phyloP scores from a whole-genome alignment of 2,329 filamentous ascomycete genomes.

The Fusarium sp. region DNA sequence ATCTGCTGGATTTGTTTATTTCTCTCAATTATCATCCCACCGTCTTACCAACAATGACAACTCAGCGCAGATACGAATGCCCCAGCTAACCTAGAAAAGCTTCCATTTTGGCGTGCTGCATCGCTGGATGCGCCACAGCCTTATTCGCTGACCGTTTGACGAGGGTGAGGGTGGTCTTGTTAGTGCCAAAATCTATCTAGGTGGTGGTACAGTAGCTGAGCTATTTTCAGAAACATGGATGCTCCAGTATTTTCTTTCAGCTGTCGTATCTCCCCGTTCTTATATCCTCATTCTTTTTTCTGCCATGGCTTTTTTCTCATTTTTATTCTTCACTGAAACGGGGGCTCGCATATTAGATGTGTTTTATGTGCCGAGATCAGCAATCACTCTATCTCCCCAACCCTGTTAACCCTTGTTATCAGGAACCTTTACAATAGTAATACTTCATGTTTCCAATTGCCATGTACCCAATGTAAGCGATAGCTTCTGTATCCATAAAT shows the following conservation, averaged over 20 bases:
- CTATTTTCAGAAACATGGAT: constrained; percentile 35
- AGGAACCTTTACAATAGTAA: not conserved
- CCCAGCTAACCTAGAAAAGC: not conserved
- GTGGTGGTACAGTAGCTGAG: not conserved
- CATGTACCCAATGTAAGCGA: constrained; percentile 2
- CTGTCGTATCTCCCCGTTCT: not conserved
- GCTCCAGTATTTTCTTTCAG: constrained; percentile 1
- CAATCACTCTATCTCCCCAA: not conserved
- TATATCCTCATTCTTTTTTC: not conserved
- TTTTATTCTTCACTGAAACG: not conserved
- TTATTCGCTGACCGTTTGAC: constrained; percentile 27
- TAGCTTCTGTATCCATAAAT: not conserved
- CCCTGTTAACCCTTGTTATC: not conserved
- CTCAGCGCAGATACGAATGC: constrained; percentile 15
- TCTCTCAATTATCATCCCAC: not conserved
- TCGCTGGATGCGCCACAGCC: not conserved
- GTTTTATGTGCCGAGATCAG: not conserved
- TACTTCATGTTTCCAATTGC: not conserved
- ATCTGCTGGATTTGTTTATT: no score
- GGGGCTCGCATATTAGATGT: not conserved
- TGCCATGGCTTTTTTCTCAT: not conserved
- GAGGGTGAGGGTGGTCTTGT: constrained; percentile 6
- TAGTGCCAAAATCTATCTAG: constrained; percentile 26
- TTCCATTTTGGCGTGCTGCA: not conserved
- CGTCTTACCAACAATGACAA: not conserved